These are phyloP conservation scores for Pseudozyma pruni DNA, from an alignment of 1,284 basidiomycete species.

Conservation along the genomic window DNA sequence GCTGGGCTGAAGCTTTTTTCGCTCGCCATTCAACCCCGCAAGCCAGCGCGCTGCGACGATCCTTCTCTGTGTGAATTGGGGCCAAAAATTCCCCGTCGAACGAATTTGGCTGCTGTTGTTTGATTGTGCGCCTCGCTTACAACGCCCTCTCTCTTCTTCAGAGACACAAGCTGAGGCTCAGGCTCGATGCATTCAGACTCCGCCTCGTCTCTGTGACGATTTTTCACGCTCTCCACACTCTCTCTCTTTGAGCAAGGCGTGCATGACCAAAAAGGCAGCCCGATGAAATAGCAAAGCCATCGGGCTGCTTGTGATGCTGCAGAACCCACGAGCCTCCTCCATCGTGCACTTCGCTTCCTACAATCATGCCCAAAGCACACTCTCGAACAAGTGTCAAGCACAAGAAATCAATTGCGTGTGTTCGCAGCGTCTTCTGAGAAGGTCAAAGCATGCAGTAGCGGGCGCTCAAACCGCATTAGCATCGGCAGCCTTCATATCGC, in stretches of 20 bases:
- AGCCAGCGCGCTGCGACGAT: conserved; percentile 9
- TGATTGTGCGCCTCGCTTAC: conserved; percentile 9
- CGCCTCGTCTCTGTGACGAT: background rate
- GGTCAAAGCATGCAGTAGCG: too few species aligned
- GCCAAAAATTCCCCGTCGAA: conserved; percentile 16
- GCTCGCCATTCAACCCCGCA: conserved; percentile 8
- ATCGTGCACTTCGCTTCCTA: too few species aligned
- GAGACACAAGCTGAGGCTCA: background rate
- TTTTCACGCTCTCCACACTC: conserved; percentile 18
- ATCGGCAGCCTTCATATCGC: conserved; percentile 34
- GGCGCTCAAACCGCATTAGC: conserved; percentile 6
- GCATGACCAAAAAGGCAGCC: too few species aligned
- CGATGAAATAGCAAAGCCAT: too few species aligned
- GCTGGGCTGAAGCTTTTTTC: conserved; percentile 10
- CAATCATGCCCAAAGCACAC: background rate
- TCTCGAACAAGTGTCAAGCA: background rate
- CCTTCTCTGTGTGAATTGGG: background rate
- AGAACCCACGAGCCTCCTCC: too few species aligned
- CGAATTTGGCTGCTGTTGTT: background rate
- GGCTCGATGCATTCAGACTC: background rate
- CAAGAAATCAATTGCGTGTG: too few species aligned
- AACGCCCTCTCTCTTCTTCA: too few species aligned
- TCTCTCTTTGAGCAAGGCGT: too few species aligned
- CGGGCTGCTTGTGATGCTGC: too few species aligned
- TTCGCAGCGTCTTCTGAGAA: too few species aligned